These are phyloP conservation scores for Gossypium stocksii DNA, from an alignment of 345 rosid genomes.

Conservation along the genomic window DNA sequence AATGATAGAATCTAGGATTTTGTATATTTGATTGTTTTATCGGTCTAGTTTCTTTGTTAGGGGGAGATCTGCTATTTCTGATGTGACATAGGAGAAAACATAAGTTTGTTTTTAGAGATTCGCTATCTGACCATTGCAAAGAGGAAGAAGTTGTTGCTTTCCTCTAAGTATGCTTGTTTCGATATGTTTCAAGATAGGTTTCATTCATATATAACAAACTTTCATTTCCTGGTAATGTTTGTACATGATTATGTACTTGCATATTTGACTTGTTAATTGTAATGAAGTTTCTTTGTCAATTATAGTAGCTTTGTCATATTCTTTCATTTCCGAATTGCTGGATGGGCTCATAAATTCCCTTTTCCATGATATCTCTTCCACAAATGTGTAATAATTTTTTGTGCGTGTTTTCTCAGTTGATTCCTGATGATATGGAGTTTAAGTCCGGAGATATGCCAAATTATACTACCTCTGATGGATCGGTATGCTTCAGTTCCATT, in stretches of 20 bases:
- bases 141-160: background rate
- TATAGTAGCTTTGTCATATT: background rate
- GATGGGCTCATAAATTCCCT: background rate
- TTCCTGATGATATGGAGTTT: conserved; percentile 96
- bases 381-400: background rate
- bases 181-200: background rate
- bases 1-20: background rate
- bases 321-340: background rate
- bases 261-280: background rate
- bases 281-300: background rate
- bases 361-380: background rate
- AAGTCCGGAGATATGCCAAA: conserved; percentile 93
- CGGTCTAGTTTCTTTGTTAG: background rate
- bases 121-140: background rate
- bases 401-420: conserved; percentile 40
- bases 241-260: background rate
- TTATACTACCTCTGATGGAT: conserved; percentile 87
- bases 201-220: background rate
- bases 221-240: background rate
- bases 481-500: conserved; percentile 35
- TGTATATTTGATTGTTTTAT: background rate
- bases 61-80: background rate
- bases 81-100: background rate
- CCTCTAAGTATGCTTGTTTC: background rate
- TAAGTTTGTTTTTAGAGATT: background rate